Base-by-base conservation (phyloP, 306 rosid genomes). In the Vigna angularis region DNA sequence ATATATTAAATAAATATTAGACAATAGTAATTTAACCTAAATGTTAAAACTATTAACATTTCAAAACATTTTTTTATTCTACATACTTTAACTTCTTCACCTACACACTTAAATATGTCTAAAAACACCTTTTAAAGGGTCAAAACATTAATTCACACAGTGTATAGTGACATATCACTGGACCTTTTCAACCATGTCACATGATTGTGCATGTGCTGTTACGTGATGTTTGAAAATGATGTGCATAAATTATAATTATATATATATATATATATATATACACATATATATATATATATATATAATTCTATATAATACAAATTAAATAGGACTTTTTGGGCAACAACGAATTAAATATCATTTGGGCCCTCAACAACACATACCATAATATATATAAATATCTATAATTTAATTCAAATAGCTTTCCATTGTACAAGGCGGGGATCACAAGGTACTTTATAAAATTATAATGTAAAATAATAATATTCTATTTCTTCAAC, bases 191-290 rank as follows among this genome's bases (percentile, higher is more conserved):
- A 82, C 82, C 16, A 4, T 53, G 53, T 76, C 85, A 76, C 79
- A 77, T 81, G 85, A 75, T 61, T 61, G 77, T 81, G 77, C 85
- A 75, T 77, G 82, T 82, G 85, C 51, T 42, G 71, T 55, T 82
- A 52, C 85, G 59, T 47, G 82, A 66, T 17, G 40, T 63, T 76
- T 63, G 82, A 76, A 82, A 82, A 82, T 18, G 78, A 68, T 74
- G 57, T 58, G 32, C 72, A 56, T 5, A 4, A 57, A 58, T 56
- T 5, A 56, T 22, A 4, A 34, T n/a, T 34, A 17, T 12, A 5
- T 9, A 20, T 10, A 66, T 66, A 58, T 30, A 70, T 32, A 47
- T 24, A 5, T 14, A 32, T 10, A 66, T 66, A 57, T 30, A 70
- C 18, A 47, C 1, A 5, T 14, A 32, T 10, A 66, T 66, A 58